Evolutionary conservation across 106 monocot species (phyloP).

Genomic region (Gastrodia elata): DNA sequence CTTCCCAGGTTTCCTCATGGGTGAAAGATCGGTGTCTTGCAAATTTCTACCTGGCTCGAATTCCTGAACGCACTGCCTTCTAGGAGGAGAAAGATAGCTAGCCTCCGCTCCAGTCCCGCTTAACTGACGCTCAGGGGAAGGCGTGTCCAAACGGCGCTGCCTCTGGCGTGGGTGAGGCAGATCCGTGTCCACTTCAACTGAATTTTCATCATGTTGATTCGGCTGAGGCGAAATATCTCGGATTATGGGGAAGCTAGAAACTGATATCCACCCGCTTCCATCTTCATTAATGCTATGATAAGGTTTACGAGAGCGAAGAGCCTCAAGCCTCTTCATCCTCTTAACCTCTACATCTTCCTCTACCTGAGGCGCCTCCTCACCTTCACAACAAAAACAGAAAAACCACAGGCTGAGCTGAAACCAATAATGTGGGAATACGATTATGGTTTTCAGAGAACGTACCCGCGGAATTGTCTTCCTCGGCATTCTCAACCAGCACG

Average conservation of each 20-base stretch:
- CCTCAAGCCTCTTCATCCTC: constrained; percentile 66
- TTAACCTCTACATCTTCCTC: constrained; percentile 93
- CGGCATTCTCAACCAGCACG: constrained; percentile 32
- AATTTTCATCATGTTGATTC: neutral
- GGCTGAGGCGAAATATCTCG: constrained; percentile 15
- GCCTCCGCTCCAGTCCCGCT: neutral
- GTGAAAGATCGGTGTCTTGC: neutral
- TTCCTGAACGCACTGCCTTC: constrained; percentile 17
- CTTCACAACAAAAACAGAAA: constrained; percentile 21
- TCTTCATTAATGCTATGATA: constrained; percentile 64
- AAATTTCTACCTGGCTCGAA: neutral
- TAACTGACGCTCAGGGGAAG: constrained; percentile 18
- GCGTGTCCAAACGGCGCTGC: constrained; percentile 27
- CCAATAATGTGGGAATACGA: neutral
- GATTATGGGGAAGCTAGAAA: neutral
- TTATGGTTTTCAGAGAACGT: neutral
- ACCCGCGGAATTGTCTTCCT: constrained; percentile 40
- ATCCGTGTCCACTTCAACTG: neutral
- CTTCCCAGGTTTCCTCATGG: neutral
- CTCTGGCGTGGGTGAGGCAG: constrained; percentile 28
- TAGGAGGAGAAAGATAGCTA: constrained; percentile 39
- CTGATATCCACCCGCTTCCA: constrained; percentile 81
- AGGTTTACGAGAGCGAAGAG: constrained; percentile 47
- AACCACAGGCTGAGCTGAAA: neutral
- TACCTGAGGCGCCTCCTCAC: constrained; percentile 49